phyloP scores from a whole-genome alignment of 768 basidiomycete species.

The Leucogyrophana mollusca region DNA sequence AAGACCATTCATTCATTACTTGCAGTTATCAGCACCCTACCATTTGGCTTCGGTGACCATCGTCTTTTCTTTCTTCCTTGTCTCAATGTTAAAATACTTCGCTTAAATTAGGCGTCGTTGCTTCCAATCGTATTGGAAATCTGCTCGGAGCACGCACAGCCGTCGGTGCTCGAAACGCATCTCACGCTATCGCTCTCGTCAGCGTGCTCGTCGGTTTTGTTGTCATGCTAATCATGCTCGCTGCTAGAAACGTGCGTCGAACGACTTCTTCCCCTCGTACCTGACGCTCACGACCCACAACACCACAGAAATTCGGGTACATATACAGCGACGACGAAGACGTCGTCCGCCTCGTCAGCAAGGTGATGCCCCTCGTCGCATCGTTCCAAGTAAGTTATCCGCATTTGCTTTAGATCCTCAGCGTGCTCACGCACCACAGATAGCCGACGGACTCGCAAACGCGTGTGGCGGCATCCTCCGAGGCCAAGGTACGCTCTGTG shows the following conservation, averaged over 20 bases:
- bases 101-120: constrained; percentile 51
- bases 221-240: constrained; percentile 61
- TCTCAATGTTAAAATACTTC: background rate
- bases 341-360: constrained; percentile 48
- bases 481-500: constrained; percentile 46
- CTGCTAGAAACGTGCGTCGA: constrained; percentile 50
- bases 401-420: background rate
- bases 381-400: constrained; percentile 44
- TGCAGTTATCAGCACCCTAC: constrained; percentile 68
- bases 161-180: constrained; percentile 50
- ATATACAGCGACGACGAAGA: constrained; percentile 64
- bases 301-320: constrained; percentile 53
- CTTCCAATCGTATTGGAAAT: constrained; percentile 73
- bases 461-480: constrained; percentile 50
- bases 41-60: constrained; percentile 62
- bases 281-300: background rate
- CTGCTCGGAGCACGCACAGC: constrained; percentile 61
- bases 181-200: constrained; percentile 62
- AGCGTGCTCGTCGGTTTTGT: constrained; percentile 57
- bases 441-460: constrained; percentile 51
- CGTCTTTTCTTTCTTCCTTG: background rate
- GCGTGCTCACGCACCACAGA: constrained; percentile 22
- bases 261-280: background rate
- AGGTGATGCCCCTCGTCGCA: constrained; percentile 53
- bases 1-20: background rate